Base-by-base conservation (phyloP, 805 yeast genomes). In the Starmerella apicola region DNA sequence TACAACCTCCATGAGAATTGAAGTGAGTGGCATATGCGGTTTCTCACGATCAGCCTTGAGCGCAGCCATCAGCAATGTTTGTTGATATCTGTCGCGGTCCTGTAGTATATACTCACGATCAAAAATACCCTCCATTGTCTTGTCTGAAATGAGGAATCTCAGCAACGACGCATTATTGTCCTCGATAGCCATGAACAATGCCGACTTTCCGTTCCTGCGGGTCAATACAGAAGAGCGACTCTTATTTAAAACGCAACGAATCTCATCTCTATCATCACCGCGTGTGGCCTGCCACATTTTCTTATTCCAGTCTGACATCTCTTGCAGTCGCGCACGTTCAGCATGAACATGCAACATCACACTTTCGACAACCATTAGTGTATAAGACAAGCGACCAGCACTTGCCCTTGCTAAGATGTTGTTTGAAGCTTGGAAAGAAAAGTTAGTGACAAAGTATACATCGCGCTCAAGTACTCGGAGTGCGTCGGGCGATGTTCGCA, bases 341-440 rank as follows among this genome's bases (percentile, higher is more conserved):
- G 67, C 59, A 25, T 60, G 60, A n/a, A 84, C 63, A 52, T 79
- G 88, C 41, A 63, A 72, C 7, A 83, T 52, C 0, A 82, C 93
- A 0, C 85, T 94, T 51, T 85, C 94, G 32, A 85, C 64, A 5
- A 94, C 83, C 33, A 94, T 78, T 12, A 84, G 49, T 1, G 85
- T 77, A 55, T 88, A 88, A 9, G 50, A 41, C 20, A 49, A 28
- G 17, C 45, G 42, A 6, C 53, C 53, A 2, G 42, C 46, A 23
- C 36, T 37, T 17, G 42, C 34, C 15, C 32, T 17, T 4, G 42
- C 30, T 10, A 31, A 21, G 8, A 23, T 34, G 7, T 34, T n/a
- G 20, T 38, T 39, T 1, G 47, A 38, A 5, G 44, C 39, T 16
- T 34, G 42, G 30, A 32, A 42, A 3, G 78, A 68, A 52, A 79